Conservation (phyloP, 495 filamentous ascomycete species). For the Penicillium coprophilum region DNA sequence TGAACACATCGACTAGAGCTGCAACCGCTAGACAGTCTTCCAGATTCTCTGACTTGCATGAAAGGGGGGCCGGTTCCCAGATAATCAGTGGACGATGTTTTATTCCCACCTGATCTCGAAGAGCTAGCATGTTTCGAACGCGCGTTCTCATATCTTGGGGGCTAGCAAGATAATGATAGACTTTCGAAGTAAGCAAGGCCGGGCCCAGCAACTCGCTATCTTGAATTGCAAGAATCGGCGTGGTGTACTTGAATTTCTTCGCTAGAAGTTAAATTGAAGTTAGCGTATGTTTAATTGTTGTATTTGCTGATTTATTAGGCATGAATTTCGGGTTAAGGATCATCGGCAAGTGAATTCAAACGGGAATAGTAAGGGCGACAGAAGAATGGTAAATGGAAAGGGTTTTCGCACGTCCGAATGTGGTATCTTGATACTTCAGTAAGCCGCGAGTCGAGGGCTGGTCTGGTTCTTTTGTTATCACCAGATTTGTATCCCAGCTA, state of each 20-base stretch:
- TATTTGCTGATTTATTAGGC: neutral
- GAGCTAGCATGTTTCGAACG: slow-evolving; percentile 12
- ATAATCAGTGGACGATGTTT: slow-evolving; percentile 29
- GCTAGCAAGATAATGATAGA: slow-evolving; percentile 67
- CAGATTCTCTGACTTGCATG: slow-evolving; percentile 27
- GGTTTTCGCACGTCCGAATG: slow-evolving; percentile 41
- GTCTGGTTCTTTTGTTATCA: slow-evolving; percentile 74
- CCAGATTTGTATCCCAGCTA: slow-evolving; percentile 62
- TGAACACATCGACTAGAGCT: slow-evolving; percentile 33
- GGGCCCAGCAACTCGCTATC: slow-evolving; percentile 14
- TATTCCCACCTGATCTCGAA: slow-evolving; percentile 14
- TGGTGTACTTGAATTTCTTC: slow-evolving; percentile 75
- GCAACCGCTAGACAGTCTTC: slow-evolving; percentile 23
- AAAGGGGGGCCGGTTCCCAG: slow-evolving; percentile 39
- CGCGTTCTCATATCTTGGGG: slow-evolving; percentile 49
- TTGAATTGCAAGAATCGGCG: slow-evolving; percentile 41
- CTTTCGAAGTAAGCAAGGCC: slow-evolving; percentile 44
- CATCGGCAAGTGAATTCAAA: neutral
- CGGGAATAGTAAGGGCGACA: no score
- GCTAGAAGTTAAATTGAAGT: slow-evolving; percentile 32
- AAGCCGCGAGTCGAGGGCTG: slow-evolving; percentile 45
- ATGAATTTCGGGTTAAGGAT: neutral
- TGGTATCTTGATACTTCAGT: slow-evolving; percentile 33
- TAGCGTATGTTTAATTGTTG: slow-evolving; percentile 16
- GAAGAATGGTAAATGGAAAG: neutral